phyloP scores from a whole-genome alignment of 1,284 basidiomycete genomes.

The Cryptococcus wingfieldii region DNA sequence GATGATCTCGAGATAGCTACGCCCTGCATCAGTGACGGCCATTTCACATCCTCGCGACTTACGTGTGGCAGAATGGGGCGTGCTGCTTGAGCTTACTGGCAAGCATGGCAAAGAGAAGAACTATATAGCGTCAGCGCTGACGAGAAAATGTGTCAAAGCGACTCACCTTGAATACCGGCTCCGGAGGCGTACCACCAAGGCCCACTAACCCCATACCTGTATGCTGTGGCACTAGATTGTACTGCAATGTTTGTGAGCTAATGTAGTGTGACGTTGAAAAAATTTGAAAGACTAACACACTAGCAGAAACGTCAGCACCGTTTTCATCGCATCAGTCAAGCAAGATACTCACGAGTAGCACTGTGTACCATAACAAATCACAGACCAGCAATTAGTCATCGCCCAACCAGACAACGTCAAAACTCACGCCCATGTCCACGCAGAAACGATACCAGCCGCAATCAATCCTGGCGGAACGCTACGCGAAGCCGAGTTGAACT shows the following conservation, averaged over 20 bases:
- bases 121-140: conserved; percentile 22
- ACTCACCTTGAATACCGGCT: not conserved
- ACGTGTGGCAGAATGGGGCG: conserved; percentile 53
- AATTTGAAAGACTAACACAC: no score
- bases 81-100: conserved; percentile 57
- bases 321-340: no score
- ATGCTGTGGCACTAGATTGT: conserved; percentile 51
- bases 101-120: conserved; percentile 55
- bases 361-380: no score
- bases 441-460: conserved; percentile 73
- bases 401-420: conserved; percentile 9
- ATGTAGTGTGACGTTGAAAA: no score
- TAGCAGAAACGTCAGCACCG: no score
- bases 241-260: conserved; percentile 16
- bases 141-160: not conserved
- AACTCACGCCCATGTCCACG: conserved; percentile 58
- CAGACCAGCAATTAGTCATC: no score
- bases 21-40: conserved; percentile 31
- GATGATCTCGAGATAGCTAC: conserved; percentile 59
- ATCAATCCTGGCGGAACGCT: conserved; percentile 82
- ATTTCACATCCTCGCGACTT: conserved; percentile 37
- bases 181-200: conserved; percentile 31
- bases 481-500: conserved; percentile 68
- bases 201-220: conserved; percentile 72
- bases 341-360: no score